Base-by-base conservation (phyloP, 2,329 filamentous ascomycete species). In the Alternaria alternata region DNA sequence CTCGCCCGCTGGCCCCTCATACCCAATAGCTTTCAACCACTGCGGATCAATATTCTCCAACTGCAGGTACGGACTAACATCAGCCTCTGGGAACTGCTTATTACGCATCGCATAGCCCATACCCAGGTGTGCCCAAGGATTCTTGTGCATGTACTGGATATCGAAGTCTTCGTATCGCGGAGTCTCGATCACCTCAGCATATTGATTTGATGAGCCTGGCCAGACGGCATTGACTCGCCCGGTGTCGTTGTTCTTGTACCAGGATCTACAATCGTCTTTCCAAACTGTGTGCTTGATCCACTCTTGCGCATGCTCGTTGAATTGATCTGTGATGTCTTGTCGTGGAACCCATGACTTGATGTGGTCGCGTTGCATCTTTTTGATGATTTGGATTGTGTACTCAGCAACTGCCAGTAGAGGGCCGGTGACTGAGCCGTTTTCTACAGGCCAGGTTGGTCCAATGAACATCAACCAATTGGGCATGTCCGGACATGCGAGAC, bases 121-220 rank as follows among this genome's bases (percentile, higher is more conserved):
- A 0, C 81, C 80, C 7, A 82, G 53, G 62, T 73, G 68, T 5
- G 79, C 80, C 79, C 79, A 82, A 1, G 68, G 73, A 46, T 82
- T 82, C 54, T 78, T 75, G 55, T 79, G 63, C 51, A 70, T 54
- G 48, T 80, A 81, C 36, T 69, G 57, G 49, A 83, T 81, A 0
- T 81, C 73, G 48, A 81, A 81, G 62, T 82, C 81, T 52, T 83
- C 81, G 55, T 78, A 82, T 8, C 81, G 75, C 0, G 79, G 79
- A 1, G 58, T 65, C 39, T 68, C 61, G 18, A 82, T 79, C 9
- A 80, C 70, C 55, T 80, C 67, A 20, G 69, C 74, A 60, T 85
- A 86, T 54, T 86, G 83, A 42, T 86, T 78, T 0, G 80, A 82
- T 3, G 78, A 81, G 3, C 84, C 85, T 0, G 84, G 84, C 80